Evolutionary conservation across 1,139 yeast species (phyloP).

Genomic region (Yamadazyma buinensis): DNA sequence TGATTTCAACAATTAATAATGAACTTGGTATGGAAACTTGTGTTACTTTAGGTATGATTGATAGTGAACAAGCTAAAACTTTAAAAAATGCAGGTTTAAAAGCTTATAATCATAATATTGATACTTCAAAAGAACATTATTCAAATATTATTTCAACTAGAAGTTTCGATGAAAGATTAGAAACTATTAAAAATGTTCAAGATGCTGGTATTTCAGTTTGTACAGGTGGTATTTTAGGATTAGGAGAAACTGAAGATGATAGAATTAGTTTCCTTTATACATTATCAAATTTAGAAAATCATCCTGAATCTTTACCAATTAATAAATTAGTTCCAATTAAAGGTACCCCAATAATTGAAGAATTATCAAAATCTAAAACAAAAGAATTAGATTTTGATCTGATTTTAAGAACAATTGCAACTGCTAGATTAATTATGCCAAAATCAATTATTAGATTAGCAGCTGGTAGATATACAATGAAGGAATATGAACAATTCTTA

Average conservation of each 20-base stretch:
- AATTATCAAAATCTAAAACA: constrained; percentile 36
- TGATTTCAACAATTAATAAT: constrained; percentile 54
- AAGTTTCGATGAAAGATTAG: constrained; percentile 63
- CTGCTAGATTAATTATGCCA: constrained; percentile 76
- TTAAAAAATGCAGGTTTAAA: constrained; percentile 71
- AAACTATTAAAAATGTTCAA: constrained; percentile 63
- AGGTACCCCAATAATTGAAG: constrained; percentile 73
- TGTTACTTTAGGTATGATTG: constrained; percentile 77
- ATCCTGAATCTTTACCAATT: constrained; percentile 82
- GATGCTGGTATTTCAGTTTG: constrained; percentile 68
- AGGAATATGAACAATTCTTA: constrained; percentile 68
- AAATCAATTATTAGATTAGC: constrained; percentile 66
- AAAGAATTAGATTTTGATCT: constrained; percentile 52
- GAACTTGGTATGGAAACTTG: constrained; percentile 73
- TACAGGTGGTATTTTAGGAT: constrained; percentile 76
- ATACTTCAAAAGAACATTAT: constrained; percentile 75
- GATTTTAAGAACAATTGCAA: constrained; percentile 65
- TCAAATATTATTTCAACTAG: constrained; percentile 70
- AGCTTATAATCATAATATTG: constrained; percentile 79
- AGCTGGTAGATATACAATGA: constrained; percentile 81
- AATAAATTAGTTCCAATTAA: constrained; percentile 73
- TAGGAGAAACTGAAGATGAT: constrained; percentile 72
- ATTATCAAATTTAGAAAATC: constrained; percentile 60
- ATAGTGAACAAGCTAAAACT: constrained; percentile 54
- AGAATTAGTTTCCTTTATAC: constrained; percentile 68